Evolutionary conservation across 2,329 filamentous ascomycete genomes (phyloP).

Genomic region (Pseudogymnoascus sp.): DNA sequence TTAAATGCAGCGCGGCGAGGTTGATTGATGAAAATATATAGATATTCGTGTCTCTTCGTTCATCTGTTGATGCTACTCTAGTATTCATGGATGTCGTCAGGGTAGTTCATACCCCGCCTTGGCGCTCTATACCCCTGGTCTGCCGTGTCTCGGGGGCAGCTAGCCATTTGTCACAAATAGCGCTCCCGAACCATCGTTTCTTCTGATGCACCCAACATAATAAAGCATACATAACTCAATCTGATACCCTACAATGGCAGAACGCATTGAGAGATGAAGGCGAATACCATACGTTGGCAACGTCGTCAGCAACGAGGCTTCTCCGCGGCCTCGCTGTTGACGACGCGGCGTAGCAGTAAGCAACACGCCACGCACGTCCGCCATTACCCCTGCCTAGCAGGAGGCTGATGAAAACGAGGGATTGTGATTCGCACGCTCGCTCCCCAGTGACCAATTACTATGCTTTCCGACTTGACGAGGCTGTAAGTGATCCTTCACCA

Average conservation of each 20-base stretch:
- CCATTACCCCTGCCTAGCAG: neutral
- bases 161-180: neutral
- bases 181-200: neutral
- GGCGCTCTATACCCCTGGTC: neutral
- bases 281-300: neutral
- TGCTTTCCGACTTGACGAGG: too few species aligned
- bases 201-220: neutral
- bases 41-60: neutral
- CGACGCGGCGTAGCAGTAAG: constrained; percentile 2
- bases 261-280: neutral
- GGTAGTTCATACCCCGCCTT: neutral
- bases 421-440: too few species aligned
- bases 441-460: too few species aligned
- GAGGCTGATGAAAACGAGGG: too few species aligned
- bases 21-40: neutral
- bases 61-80: neutral
- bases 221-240: neutral
- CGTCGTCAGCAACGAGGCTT: neutral
- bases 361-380: neutral
- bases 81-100: neutral
- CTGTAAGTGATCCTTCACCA: too few species aligned
- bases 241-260: neutral
- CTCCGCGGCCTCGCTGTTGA: neutral
- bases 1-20: neutral
- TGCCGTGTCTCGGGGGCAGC: neutral